Evolutionary conservation across 2,329 filamentous ascomycete species (phyloP), one percentile per base, ranked within the genome.

Genomic region (Biscogniauxia mediterranea): DNA sequence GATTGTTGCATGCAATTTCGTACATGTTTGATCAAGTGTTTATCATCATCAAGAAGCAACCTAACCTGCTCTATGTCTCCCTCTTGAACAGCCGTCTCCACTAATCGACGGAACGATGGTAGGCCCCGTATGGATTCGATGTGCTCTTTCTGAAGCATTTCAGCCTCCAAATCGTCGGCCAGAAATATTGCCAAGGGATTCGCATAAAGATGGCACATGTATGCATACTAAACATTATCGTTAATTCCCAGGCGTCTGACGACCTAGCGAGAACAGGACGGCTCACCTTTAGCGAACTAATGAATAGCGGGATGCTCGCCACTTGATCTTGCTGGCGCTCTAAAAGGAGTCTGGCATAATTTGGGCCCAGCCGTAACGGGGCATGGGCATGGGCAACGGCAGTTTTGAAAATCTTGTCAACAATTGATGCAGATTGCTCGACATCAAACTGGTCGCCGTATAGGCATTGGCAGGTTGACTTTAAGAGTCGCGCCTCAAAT

Each of bases 201-300:
- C 49, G 89, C 89, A 68, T 92, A 94, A 70, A 91, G 94, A 72
- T 93, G 90, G 60, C 89, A 91, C 91, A 96, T 93, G 71, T 93
- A 92, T 0, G 89, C 86, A 75, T 94, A 95, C 84, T 92, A 73
- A 13, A 23, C 52, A 6, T 23, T 55, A 51, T 13, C 20, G 62
- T 78, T 62, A 71, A 69, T 56, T 52, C 59, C 61, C 63, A 53
- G 23, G 13, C 57, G 54, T 17, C 32, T 32, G 7, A 32, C 7
- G 11, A n/a, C 15, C 51, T n/a, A 20, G n/a, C 5, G 11, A 26
- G 46, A 9, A 8, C 50, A 49, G 57, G 49, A 21, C 5, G n/a
- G 57, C 74, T 67, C 73, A 88, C 88, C 80, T 90, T 90, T 2
- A 93, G 69, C 11, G 89, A 87, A 70, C 85, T 85, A 54, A 89